phyloP scores from a whole-genome alignment of 179 eudicot genomes.

The Corrigiola litoralis region DNA sequence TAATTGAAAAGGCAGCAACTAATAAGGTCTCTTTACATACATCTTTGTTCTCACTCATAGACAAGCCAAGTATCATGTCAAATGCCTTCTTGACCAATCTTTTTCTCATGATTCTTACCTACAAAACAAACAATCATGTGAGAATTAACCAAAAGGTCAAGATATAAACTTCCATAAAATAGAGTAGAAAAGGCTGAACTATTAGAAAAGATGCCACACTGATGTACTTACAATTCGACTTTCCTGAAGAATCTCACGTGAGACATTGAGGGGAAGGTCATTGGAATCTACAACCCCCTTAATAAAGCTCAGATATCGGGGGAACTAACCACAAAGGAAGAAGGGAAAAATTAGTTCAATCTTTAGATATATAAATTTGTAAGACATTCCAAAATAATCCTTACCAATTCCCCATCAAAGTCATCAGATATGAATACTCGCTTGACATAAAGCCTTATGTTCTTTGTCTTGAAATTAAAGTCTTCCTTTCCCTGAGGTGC shows the following conservation, averaged over 20 bases:
- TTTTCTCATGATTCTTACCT: slow-evolving; percentile 92
- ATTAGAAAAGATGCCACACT: no score
- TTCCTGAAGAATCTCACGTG: slow-evolving; percentile 98
- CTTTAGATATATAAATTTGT: background rate
- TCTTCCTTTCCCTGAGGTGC: slow-evolving; percentile 80
- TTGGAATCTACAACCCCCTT: slow-evolving; percentile 97
- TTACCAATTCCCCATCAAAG: slow-evolving; percentile 97
- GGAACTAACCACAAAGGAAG: slow-evolving; percentile 52
- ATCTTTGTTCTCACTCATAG: slow-evolving; percentile 83
- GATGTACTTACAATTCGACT: slow-evolving; percentile 79
- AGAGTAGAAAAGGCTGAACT: background rate
- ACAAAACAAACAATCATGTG: slow-evolving; percentile 11
- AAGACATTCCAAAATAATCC: background rate
- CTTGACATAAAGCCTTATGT: slow-evolving; percentile 88
- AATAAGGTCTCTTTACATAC: slow-evolving; percentile 33
- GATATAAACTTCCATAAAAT: background rate
- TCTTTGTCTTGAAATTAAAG: slow-evolving; percentile 76
- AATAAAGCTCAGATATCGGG: slow-evolving; percentile 84
- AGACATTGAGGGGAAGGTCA: slow-evolving; percentile 96
- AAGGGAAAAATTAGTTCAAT: background rate
- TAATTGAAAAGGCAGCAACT: background rate
- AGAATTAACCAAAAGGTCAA: background rate
- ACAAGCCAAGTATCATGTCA: slow-evolving; percentile 93
- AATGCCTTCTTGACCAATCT: slow-evolving; percentile 91
- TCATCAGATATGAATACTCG: slow-evolving; percentile 97